Evolutionary conservation across 1,284 basidiomycete species (phyloP).

Genomic region (Ceratobasidium sp.): DNA sequence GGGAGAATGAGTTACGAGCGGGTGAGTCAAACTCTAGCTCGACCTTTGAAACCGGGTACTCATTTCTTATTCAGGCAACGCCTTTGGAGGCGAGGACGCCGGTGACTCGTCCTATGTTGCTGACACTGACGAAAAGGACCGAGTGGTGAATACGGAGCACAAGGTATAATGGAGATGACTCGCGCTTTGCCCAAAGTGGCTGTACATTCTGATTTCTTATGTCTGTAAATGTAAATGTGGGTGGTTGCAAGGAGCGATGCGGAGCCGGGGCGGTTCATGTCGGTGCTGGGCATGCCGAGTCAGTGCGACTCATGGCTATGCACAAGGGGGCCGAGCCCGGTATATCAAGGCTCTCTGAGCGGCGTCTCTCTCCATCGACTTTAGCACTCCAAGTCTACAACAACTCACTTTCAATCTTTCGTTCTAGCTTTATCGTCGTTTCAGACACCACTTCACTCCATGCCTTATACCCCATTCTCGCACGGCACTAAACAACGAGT

Average conservation of each 20-base stretch:
- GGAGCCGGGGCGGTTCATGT: constrained; percentile 22
- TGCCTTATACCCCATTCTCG: constrained; percentile 17
- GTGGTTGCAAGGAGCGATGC: constrained; percentile 5
- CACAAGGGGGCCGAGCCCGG: not conserved
- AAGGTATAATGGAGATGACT: constrained; percentile 25
- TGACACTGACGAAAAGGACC: constrained; percentile 50
- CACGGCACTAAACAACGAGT: not conserved
- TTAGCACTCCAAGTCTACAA: not conserved
- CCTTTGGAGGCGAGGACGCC: constrained; percentile 19
- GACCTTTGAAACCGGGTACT: not conserved
- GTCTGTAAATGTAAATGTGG: constrained; percentile 8
- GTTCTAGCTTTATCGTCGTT: not conserved
- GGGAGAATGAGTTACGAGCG: constrained; percentile 60
- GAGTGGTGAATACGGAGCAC: constrained; percentile 41
- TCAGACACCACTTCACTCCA: not conserved
- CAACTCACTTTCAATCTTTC: not conserved
- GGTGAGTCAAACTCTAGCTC: constrained; percentile 46
- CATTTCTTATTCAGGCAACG: constrained; percentile 23
- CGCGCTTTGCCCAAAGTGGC: constrained; percentile 10
- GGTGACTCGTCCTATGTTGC: constrained; percentile 8
- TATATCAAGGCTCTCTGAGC: constrained; percentile 18
- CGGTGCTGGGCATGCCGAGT: constrained; percentile 14
- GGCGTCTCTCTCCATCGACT: not conserved
- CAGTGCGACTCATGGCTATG: constrained; percentile 22
- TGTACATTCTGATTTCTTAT: constrained; percentile 15